Evolutionary conservation across 805 yeast genomes (phyloP).

Genomic region (Yamadazyma sp.): DNA sequence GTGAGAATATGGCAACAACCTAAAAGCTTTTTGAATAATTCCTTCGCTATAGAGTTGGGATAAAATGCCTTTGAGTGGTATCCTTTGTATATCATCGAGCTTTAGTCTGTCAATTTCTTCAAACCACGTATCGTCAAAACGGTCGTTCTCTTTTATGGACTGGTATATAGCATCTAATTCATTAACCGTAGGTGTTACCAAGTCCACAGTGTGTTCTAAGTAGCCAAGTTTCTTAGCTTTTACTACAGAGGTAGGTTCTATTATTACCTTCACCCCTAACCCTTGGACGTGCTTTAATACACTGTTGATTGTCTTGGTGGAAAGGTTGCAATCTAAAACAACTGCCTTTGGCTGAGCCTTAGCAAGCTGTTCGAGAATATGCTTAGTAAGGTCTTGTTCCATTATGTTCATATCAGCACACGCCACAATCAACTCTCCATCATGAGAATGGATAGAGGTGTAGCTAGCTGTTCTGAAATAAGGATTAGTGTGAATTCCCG

Average conservation of each 20-base stretch:
- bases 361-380: conserved; percentile 42
- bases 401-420: conserved; percentile 83
- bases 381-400: conserved; percentile 44
- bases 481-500: conserved; percentile 38
- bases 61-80: conserved; percentile 24
- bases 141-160: conserved; percentile 40
- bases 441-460: conserved; percentile 58
- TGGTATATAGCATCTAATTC: conserved; percentile 60
- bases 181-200: conserved; percentile 67
- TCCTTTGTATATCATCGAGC: conserved; percentile 33
- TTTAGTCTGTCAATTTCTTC: conserved; percentile 64
- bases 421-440: conserved; percentile 70
- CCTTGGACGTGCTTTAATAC: conserved; percentile 27
- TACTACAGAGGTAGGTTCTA: conserved; percentile 77
- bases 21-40: conserved; percentile 63
- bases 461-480: conserved; percentile 62
- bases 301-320: conserved; percentile 38
- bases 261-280: conserved; percentile 35
- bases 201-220: conserved; percentile 36
- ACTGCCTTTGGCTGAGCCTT: conserved; percentile 48
- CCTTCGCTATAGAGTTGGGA: conserved; percentile 39
- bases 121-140: conserved; percentile 68
- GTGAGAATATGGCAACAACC: conserved; percentile 73
- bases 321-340: conserved; percentile 69
- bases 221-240: conserved; percentile 55